Percentiles rank a stretch among this genome's conserved stretches.
phyloP scores from a whole-genome alignment of 129 eudicot species.

The Lonicera japonica region DNA sequence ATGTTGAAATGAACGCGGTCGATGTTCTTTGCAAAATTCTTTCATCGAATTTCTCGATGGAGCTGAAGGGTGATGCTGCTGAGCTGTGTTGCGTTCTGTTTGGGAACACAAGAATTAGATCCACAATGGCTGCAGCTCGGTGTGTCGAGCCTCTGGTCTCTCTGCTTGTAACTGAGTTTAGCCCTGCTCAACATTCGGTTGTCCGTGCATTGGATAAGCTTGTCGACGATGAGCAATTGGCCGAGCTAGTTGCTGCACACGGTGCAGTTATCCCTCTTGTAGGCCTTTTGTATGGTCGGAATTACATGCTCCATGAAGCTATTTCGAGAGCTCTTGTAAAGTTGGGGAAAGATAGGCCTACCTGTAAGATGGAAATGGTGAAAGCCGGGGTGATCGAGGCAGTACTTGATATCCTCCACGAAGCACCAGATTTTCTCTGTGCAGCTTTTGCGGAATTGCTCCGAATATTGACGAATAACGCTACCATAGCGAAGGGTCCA shows the following conservation, averaged over 20 bases:
- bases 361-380: slow-evolving; percentile 98
- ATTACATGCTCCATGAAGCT: slow-evolving; percentile 86
- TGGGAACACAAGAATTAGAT: slow-evolving; percentile 84
- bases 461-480: slow-evolving; percentile 89
- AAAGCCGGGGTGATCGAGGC: slow-evolving; percentile 93
- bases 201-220: slow-evolving; percentile 87
- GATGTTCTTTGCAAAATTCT: slow-evolving; percentile 91
- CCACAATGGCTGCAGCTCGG: slow-evolving; percentile 90
- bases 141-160: slow-evolving; percentile 95
- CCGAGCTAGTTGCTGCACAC: slow-evolving; percentile 89
- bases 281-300: slow-evolving; percentile 74
- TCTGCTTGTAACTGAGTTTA: slow-evolving; percentile 73
- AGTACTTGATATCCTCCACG: slow-evolving; percentile 80
- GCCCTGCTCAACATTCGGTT: slow-evolving; percentile 86
- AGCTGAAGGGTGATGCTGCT: slow-evolving; percentile 94
- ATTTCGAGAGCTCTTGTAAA: slow-evolving; percentile 91
- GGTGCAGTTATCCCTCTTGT: slow-evolving; percentile 99
- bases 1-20: slow-evolving; percentile 90
- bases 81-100: slow-evolving; percentile 88
- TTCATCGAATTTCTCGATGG: slow-evolving; percentile 79
- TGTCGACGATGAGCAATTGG: slow-evolving; percentile 86
- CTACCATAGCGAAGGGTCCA: slow-evolving; percentile 90
- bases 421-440: slow-evolving; percentile 92
- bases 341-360: slow-evolving; percentile 91
- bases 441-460: slow-evolving; percentile 91